phyloP scores from a whole-genome alignment of 2,329 filamentous ascomycete species.

The Neopestalotiopsis sp. region DNA sequence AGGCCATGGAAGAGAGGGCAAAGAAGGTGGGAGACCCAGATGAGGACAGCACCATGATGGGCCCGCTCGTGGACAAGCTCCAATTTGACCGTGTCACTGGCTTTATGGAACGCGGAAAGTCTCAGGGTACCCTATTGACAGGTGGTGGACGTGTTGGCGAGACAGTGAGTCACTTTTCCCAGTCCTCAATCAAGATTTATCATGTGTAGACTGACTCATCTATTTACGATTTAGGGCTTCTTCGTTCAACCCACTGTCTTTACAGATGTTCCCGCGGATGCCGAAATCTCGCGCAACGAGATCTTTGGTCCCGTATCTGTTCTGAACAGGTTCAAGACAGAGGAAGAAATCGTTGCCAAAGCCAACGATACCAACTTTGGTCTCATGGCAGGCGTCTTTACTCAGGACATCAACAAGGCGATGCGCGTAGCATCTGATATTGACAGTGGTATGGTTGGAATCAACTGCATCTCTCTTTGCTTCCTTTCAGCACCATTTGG shows the following conservation, averaged over 20 bases:
- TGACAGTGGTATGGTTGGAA: constrained; percentile 74
- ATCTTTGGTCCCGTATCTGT: constrained; percentile 64
- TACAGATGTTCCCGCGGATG: constrained; percentile 45
- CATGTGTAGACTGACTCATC: neutral
- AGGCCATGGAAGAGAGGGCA: constrained; percentile 61
- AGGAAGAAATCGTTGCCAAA: constrained; percentile 58
- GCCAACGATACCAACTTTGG: constrained; percentile 60
- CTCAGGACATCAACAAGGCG: constrained; percentile 67
- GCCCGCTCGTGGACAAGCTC: constrained; percentile 56
- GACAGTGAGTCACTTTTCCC: constrained; percentile 27
- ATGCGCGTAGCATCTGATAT: constrained; percentile 59
- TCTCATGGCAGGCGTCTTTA: constrained; percentile 59
- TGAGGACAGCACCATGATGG: constrained; percentile 62
- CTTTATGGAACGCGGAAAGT: neutral
- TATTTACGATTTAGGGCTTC: constrained; percentile 38
- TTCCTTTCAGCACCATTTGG: constrained; percentile 53
- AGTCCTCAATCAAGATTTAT: neutral
- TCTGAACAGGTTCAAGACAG: constrained; percentile 60
- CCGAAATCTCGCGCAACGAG: constrained; percentile 57
- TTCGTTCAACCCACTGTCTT: constrained; percentile 55
- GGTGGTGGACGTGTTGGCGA: neutral
- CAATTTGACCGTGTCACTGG: constrained; percentile 51
- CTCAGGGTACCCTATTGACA: neutral
- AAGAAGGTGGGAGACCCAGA: constrained; percentile 67
- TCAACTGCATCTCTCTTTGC: constrained; percentile 56